These are phyloP conservation scores for Gossypium gossypioides DNA, from an alignment of 441 rosid species.

Conservation along the genomic window DNA sequence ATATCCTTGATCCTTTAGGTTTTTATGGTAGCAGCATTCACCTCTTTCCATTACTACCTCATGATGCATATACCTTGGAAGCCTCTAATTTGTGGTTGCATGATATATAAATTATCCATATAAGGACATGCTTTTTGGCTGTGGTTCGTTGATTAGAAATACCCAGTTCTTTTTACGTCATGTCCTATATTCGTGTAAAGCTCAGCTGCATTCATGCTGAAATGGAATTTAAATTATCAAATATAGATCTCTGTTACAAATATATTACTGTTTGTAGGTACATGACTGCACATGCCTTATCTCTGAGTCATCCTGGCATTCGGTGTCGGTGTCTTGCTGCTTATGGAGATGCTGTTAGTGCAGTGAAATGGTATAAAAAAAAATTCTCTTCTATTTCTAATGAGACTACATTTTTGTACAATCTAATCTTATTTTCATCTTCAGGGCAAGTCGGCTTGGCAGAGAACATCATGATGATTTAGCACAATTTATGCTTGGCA, in stretches of 20 bases:
- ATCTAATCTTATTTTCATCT: slow-evolving; percentile 15
- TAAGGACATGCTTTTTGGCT: background rate
- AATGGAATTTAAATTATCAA: background rate
- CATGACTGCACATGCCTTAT: slow-evolving; percentile 94
- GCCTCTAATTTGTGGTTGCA: background rate
- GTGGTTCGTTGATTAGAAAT: background rate
- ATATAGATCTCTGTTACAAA: background rate
- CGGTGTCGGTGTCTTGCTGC: slow-evolving; percentile 98
- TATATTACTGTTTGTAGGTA: slow-evolving; percentile 42
- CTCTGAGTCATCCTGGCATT: slow-evolving; percentile 94
- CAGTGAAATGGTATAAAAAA: slow-evolving; percentile 75
- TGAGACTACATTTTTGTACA: slow-evolving; percentile 12
- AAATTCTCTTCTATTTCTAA: slow-evolving; percentile 9
- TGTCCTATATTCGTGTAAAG: background rate
- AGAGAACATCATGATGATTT: slow-evolving; percentile 99
- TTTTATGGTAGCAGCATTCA: slow-evolving; percentile 1
- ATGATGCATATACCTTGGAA: background rate
- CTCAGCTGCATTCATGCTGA: background rate
- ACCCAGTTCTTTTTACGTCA: background rate
- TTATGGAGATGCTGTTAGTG: slow-evolving; percentile 96
- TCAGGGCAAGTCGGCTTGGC: slow-evolving; percentile 98
- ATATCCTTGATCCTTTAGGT: background rate
- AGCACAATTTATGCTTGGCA: slow-evolving; percentile 92
- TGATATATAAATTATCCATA: background rate
- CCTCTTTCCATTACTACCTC: background rate